Percentiles rank a stretch among this genome's conserved stretches.
Evolutionary conservation across 345 rosid genomes (phyloP).

Genomic region (Hevea brasiliensis): DNA sequence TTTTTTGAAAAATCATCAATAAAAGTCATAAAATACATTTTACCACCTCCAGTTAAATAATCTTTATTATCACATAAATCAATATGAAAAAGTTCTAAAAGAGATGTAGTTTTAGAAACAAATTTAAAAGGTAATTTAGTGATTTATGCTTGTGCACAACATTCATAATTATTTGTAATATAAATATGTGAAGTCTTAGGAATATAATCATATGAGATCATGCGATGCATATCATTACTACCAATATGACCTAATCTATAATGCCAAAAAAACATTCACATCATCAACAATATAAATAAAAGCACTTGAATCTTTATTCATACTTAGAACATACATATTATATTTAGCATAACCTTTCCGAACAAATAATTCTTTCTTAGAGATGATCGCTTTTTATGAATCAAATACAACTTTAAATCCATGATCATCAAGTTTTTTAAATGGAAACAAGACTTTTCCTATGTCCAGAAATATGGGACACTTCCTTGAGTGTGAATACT

Average conservation of each 20-base stretch:
- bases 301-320: neutral
- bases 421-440: too few relatives aligned
- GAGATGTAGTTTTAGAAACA: neutral
- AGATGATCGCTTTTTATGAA: constrained; percentile 2
- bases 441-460: too few relatives aligned
- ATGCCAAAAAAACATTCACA: too few relatives aligned
- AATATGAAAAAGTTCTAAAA: neutral
- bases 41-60: neutral
- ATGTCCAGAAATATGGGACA: too few relatives aligned
- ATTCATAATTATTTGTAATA: too few relatives aligned
- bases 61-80: too few relatives aligned
- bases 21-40: neutral
- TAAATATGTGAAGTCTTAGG: too few relatives aligned
- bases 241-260: too few relatives aligned
- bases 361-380: neutral
- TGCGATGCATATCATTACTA: too few relatives aligned
- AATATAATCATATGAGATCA: neutral
- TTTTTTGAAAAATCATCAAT: neutral
- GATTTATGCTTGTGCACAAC: neutral
- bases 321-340: too few relatives aligned
- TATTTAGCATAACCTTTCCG: neutral
- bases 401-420: constrained; percentile 8
- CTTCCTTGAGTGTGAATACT: too few relatives aligned
- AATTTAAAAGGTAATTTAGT: neutral
- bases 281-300: neutral